Evolutionary conservation across 2,329 filamentous ascomycete species (phyloP).

Genomic region (Cladosporium sphaerospermum): DNA sequence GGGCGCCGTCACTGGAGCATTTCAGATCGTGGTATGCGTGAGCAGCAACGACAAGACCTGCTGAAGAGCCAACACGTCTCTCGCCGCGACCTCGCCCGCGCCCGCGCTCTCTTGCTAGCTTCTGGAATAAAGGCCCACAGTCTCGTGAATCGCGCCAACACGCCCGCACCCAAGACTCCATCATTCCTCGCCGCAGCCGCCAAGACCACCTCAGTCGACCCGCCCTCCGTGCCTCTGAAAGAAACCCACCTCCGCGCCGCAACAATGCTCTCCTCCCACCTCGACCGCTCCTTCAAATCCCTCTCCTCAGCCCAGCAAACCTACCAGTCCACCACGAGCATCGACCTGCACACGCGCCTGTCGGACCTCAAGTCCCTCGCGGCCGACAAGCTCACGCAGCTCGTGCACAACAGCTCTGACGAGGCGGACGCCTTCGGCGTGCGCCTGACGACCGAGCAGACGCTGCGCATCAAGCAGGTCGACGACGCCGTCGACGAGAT

Average conservation of each 20-base stretch:
- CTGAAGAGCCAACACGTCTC: slow-evolving; percentile 44
- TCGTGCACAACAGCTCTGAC: slow-evolving; percentile 64
- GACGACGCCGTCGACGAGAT: slow-evolving; percentile 65
- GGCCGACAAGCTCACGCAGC: slow-evolving; percentile 46
- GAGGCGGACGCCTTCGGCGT: slow-evolving; percentile 72
- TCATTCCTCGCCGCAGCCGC: slow-evolving; percentile 34
- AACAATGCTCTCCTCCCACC: slow-evolving; percentile 44
- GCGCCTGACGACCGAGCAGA: slow-evolving; percentile 69
- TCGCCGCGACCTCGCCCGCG: slow-evolving; percentile 71
- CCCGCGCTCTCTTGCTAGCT: slow-evolving; percentile 68
- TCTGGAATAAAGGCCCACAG: slow-evolving; percentile 88
- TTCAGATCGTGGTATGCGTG: slow-evolving; percentile 37
- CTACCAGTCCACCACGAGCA: slow-evolving; percentile 44
- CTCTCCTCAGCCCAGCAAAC: slow-evolving; percentile 45
- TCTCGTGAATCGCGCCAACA: slow-evolving; percentile 61
- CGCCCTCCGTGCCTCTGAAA: neutral
- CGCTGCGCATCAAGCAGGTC: slow-evolving; percentile 73
- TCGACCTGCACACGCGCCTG: slow-evolving; percentile 39
- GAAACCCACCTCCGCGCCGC: slow-evolving; percentile 35
- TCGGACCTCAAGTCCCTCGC: slow-evolving; percentile 41
- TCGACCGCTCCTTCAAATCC: slow-evolving; percentile 33
- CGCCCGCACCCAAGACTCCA: slow-evolving; percentile 29
- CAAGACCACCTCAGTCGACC: slow-evolving; percentile 39
- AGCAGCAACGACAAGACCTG: slow-evolving; percentile 30
- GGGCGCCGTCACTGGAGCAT: slow-evolving; percentile 54